A percentile compares a stretch with the other conserved stretches of the same genome.
Evolutionary conservation across 1,284 basidiomycete genomes (phyloP).

Genomic region (Rhizopogon parksii): DNA sequence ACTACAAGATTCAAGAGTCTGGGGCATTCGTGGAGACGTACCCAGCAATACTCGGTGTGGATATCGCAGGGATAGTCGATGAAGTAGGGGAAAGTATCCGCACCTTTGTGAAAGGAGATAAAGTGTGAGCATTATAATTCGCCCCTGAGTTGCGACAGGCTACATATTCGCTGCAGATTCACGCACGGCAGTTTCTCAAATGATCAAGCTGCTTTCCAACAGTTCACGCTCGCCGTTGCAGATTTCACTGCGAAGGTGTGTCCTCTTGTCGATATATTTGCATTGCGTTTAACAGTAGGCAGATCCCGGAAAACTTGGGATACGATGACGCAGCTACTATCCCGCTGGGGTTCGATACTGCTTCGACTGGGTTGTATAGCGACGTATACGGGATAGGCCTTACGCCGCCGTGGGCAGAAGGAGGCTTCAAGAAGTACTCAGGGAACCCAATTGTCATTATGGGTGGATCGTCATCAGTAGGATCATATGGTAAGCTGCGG

Average conservation of each 20-base stretch:
- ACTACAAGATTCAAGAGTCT: conserved; percentile 35
- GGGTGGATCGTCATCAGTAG: conserved; percentile 30
- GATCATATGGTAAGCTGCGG: conserved; percentile 27
- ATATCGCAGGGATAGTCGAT: conserved; percentile 37
- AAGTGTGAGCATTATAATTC: conserved; percentile 25
- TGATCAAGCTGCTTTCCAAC: conserved; percentile 31
- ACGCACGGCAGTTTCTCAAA: conserved; percentile 4
- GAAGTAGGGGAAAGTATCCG: conserved; percentile 33
- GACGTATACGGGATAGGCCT: conserved; percentile 8
- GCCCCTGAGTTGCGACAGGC: not conserved
- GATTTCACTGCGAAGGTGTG: conserved; percentile 34
- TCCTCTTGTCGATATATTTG: not conserved
- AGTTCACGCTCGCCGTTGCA: conserved; percentile 33
- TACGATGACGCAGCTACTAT: conserved; percentile 36
- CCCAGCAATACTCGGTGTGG: conserved; percentile 40
- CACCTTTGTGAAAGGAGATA: conserved; percentile 34
- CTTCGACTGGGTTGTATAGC: conserved; percentile 20
- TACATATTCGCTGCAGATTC: conserved; percentile 3
- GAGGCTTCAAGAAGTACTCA: conserved; percentile 21
- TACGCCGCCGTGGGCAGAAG: conserved; percentile 10
- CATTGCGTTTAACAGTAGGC: not conserved
- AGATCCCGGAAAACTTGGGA: conserved; percentile 36
- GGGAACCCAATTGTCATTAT: conserved; percentile 30
- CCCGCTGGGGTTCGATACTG: conserved; percentile 20
- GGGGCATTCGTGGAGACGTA: conserved; percentile 25